phyloP scores from a whole-genome alignment of 2,329 filamentous ascomycete species.

The Diaporthe capsici region DNA sequence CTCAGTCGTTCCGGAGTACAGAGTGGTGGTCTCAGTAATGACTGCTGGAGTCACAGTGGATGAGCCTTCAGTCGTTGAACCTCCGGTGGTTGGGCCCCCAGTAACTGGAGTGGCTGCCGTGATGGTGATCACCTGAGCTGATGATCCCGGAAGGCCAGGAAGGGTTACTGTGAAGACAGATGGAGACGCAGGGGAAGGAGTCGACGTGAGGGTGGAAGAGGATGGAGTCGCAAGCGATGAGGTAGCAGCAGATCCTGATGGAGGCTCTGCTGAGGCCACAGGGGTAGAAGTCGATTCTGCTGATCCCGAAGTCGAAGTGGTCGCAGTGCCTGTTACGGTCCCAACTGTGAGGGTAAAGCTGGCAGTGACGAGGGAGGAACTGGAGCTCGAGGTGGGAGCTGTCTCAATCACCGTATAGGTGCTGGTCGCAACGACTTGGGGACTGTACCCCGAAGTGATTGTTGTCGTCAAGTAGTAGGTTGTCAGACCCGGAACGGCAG shows the following conservation, averaged over 20 bases:
- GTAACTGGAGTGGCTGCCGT: slow-evolving; percentile 32
- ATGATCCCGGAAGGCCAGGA: slow-evolving; percentile 33
- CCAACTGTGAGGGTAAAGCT: slow-evolving; percentile 43
- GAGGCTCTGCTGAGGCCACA: slow-evolving; percentile 27
- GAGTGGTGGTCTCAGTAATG: slow-evolving; percentile 7
- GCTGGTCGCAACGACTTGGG: slow-evolving; percentile 41
- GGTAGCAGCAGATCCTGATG: neutral
- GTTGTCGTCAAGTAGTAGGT: slow-evolving; percentile 42
- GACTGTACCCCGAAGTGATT: slow-evolving; percentile 40
- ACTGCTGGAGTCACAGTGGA: neutral
- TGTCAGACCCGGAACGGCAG: slow-evolving; percentile 30
- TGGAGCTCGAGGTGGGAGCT: slow-evolving; percentile 5
- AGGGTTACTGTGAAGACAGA: slow-evolving; percentile 38
- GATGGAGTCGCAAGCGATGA: slow-evolving; percentile 2
- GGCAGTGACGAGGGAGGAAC: slow-evolving; percentile 43
- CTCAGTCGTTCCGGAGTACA: slow-evolving; percentile 36
- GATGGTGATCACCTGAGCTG: slow-evolving; percentile 36
- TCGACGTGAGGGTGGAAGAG: neutral
- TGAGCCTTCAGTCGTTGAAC: neutral
- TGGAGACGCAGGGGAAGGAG: neutral
- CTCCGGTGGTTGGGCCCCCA: slow-evolving; percentile 13
- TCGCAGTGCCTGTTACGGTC: slow-evolving; percentile 18
- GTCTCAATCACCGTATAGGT: slow-evolving; percentile 41
- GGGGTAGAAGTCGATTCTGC: neutral
- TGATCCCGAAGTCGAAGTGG: neutral